Conservation (phyloP, 129 eudicot species). For the Artemisia argyi region DNA sequence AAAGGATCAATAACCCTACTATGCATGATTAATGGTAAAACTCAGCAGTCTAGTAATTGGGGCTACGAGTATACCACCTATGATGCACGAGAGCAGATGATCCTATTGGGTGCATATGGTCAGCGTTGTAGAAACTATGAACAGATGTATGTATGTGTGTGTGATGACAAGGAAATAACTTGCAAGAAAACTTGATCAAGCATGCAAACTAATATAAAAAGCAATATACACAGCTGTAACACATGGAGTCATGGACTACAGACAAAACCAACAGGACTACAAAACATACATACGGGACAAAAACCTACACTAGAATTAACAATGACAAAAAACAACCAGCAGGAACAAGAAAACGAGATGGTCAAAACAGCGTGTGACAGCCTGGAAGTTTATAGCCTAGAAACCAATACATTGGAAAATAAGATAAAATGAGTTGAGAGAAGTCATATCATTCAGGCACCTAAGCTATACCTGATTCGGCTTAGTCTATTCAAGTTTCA, state of each 20-base stretch:
- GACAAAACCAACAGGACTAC: background rate
- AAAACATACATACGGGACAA: background rate
- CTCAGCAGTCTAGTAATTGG: no score
- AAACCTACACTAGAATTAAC: no score
- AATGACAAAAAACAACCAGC: background rate
- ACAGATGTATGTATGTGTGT: background rate
- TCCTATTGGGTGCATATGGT: background rate
- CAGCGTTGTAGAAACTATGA: background rate
- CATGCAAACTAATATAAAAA: background rate
- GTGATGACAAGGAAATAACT: background rate
- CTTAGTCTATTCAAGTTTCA: background rate
- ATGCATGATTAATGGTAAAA: constrained; percentile 18
- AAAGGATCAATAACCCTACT: background rate
- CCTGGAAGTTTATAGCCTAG: background rate
- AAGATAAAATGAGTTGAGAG: background rate
- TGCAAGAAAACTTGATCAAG: background rate
- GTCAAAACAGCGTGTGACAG: background rate
- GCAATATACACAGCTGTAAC: background rate
- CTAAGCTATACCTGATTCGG: background rate
- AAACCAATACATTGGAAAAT: background rate
- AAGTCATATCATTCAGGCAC: background rate
- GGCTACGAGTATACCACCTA: background rate
- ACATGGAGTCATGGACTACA: background rate
- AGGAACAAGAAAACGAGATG: background rate
- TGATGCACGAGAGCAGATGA: background rate